phyloP scores from a whole-genome alignment of 73 alveolate genomes.

The Tetrahymena elliotti region DNA sequence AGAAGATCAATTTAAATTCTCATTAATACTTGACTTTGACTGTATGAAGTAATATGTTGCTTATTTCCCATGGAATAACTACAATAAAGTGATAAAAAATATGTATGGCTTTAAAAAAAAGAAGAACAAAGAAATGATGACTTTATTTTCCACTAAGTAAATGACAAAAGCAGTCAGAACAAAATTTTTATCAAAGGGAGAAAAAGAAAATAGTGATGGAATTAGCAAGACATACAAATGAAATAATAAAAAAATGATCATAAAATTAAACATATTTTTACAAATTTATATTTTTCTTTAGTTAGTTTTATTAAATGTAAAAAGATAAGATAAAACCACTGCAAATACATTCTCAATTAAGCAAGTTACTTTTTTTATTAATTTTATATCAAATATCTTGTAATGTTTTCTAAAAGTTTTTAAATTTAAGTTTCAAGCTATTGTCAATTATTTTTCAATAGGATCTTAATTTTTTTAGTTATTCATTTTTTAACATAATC shows the following conservation, averaged over 20 bases:
- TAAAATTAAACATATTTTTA: no score
- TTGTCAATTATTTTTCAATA: background rate
- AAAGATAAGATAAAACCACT: no score
- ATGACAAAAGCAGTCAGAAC: background rate
- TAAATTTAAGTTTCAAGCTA: no score
- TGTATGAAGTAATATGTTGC: background rate
- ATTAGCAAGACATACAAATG: background rate
- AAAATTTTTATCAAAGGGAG: background rate
- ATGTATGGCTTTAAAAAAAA: background rate
- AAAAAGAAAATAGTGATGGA: background rate
- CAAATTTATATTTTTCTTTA: no score
- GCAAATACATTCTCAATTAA: no score
- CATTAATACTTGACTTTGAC: background rate
- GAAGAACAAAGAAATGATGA: background rate
- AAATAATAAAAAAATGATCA: background rate
- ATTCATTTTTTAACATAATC: background rate
- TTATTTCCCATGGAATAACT: background rate
- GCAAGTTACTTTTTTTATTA: no score
- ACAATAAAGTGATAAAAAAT: background rate
- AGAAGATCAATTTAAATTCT: background rate
- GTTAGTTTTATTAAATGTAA: no score
- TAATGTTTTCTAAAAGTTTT: no score
- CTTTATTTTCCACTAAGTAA: background rate
- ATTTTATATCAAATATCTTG: no score
- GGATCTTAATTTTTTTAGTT: no score